phyloP scores from a whole-genome alignment of 192 early-diverging fungal genomes.

The Radiomyces spectabilis region DNA sequence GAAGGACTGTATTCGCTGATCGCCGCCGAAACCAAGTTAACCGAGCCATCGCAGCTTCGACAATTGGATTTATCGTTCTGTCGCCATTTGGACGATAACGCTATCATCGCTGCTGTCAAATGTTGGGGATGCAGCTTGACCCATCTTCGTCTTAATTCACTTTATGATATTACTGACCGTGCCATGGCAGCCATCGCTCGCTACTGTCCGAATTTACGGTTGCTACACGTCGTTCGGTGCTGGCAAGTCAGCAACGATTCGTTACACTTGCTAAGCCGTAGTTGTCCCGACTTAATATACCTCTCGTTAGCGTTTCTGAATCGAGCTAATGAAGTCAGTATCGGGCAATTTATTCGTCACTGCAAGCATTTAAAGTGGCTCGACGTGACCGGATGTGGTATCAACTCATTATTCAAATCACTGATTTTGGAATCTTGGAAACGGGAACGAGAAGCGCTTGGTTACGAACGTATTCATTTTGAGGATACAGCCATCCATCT shows the following conservation, averaged over 20 bases:
- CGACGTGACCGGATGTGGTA: slow-evolving; percentile 8
- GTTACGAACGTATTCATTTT: too few relatives aligned
- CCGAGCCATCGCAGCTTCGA: background rate
- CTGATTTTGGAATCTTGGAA: background rate
- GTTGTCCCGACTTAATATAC: background rate
- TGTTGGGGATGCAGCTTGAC: slow-evolving; percentile 5
- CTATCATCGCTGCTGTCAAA: background rate
- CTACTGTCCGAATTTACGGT: background rate
- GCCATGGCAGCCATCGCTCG: background rate
- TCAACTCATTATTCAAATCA: slow-evolving; percentile 4
- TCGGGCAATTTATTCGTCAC: background rate
- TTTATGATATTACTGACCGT: slow-evolving; percentile 1
- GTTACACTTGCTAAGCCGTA: background rate
- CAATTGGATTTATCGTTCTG: slow-evolving; percentile 8
- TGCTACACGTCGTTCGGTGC: slow-evolving; percentile 8
- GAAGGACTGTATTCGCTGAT: too few relatives aligned
- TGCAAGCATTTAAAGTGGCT: background rate
- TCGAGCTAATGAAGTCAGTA: background rate
- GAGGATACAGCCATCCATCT: too few relatives aligned
- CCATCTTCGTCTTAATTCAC: slow-evolving; percentile 9
- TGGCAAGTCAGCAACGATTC: slow-evolving; percentile 1
- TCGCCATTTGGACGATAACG: background rate
- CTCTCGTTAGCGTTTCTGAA: slow-evolving; percentile 7
- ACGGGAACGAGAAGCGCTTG: background rate
- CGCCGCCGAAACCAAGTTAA: too few relatives aligned